Evolutionary conservation across 2,329 filamentous ascomycete genomes (phyloP).

Genomic region (Aspergillus sp.): DNA sequence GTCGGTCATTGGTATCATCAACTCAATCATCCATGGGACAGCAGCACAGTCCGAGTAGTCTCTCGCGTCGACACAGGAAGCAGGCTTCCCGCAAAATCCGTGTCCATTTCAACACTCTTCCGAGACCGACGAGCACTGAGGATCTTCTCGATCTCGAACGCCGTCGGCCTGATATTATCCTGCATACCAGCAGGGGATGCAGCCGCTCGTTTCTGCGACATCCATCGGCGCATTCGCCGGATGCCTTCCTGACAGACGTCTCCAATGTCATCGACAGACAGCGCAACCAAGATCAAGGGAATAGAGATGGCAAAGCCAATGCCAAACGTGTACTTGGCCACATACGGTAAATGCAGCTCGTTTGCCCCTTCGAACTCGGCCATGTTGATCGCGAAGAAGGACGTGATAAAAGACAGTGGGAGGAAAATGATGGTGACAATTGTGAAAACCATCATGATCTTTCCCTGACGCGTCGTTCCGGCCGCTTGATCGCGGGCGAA

Average conservation of each 20-base stretch:
- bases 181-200: background rate
- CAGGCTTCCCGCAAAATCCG: slow-evolving; percentile 27
- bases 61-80: slow-evolving; percentile 30
- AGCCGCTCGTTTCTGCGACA: slow-evolving; percentile 12
- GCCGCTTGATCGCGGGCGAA: slow-evolving; percentile 60
- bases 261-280: slow-evolving; percentile 48
- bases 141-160: slow-evolving; percentile 31
- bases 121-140: slow-evolving; percentile 26
- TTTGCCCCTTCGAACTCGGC: slow-evolving; percentile 42
- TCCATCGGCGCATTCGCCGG: slow-evolving; percentile 27
- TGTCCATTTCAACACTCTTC: slow-evolving; percentile 29
- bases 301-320: slow-evolving; percentile 57
- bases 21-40: slow-evolving; percentile 1
- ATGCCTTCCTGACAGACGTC: slow-evolving; percentile 30
- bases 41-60: slow-evolving; percentile 15
- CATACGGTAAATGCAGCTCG: slow-evolving; percentile 51
- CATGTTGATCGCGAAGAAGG: slow-evolving; percentile 59
- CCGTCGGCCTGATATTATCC: slow-evolving; percentile 9
- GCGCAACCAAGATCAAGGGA: slow-evolving; percentile 50
- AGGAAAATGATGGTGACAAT: slow-evolving; percentile 62
- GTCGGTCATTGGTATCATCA: background rate
- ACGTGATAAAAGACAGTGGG: slow-evolving; percentile 57
- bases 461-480: slow-evolving; percentile 59
- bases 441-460: slow-evolving; percentile 61
- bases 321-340: slow-evolving; percentile 58